These are phyloP conservation scores for Brassica balearica DNA, from an alignment of 441 rosid species.

Conservation along the genomic window DNA sequence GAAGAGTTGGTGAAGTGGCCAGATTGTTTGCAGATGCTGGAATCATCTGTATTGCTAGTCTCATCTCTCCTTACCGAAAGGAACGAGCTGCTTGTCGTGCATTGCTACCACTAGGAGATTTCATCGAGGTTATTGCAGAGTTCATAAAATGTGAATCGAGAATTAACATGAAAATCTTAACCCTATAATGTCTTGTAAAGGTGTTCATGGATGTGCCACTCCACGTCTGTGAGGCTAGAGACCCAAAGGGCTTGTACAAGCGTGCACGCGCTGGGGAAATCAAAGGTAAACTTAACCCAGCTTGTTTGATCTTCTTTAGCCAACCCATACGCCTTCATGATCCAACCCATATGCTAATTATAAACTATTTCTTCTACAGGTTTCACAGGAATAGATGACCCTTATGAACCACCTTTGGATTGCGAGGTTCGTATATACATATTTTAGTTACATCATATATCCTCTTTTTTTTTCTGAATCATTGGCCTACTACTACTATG, in stretches of 20 bases:
- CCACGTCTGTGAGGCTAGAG: slow-evolving; percentile 16
- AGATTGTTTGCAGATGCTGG: slow-evolving; percentile 15
- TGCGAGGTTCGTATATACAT: slow-evolving; percentile 59
- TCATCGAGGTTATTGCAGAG: neutral
- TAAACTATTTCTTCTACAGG: slow-evolving; percentile 42
- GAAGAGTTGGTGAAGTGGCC: slow-evolving; percentile 15
- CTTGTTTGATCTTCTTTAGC: slow-evolving; percentile 13
- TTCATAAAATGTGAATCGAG: neutral
- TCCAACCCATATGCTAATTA: neutral
- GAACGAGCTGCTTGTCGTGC: slow-evolving; percentile 12
- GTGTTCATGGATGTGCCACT: slow-evolving; percentile 24
- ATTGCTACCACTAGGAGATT: slow-evolving; percentile 10
- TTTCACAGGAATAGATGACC: slow-evolving; percentile 76
- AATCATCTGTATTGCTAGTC: slow-evolving; percentile 12
- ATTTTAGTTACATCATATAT: neutral
- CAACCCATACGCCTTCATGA: neutral
- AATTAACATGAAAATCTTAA: neutral
- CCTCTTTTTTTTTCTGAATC: neutral
- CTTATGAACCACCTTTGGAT: slow-evolving; percentile 70
- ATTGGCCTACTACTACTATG: neutral
- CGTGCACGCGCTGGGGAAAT: slow-evolving; percentile 22
- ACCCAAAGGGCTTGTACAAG: slow-evolving; percentile 19
- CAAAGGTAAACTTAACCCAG: slow-evolving; percentile 5
- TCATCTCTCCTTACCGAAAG: slow-evolving; percentile 6
- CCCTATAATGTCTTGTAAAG: neutral